Base-by-base conservation (phyloP, 805 yeast species). In the Sporopachydermia lactativora region DNA sequence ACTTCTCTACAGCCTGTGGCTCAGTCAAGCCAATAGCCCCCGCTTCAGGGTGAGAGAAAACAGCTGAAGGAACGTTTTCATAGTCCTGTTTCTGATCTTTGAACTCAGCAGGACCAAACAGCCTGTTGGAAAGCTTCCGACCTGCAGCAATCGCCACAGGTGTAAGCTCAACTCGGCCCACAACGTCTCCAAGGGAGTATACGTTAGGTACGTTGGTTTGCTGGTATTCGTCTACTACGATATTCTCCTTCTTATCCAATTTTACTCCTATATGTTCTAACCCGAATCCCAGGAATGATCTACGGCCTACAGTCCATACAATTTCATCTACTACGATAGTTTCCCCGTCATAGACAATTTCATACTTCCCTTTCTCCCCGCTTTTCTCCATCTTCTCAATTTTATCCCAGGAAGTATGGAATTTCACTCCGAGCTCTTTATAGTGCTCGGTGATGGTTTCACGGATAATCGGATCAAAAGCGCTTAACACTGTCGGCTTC, bases 71-170 rank as follows among this genome's bases (percentile, higher is more conserved):
- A 39, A 92, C 75, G 55, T 88, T 82, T 18, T 58, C 62, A 61
- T 79, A 92, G 58, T 86, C 96, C 59, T 83, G 84, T 57, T 88
- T 85, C 58, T 79, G 82, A 38, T 74, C 59, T 47, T 73, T 73
- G 65, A 70, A 84, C 42, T 62, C 58, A 46, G 70, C 75, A 42
- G 88, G 80, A 16, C 96, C 96, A 57, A 89, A 92, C 45, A 92
- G 64, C 58, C 99, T 75, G 66, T 89, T 88, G 18, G 96, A 75
- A 50, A 92, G 71, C 59, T 76, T 83, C 62, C 99, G 79, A 45
- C 99, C 99, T 5, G 98, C 88, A 31, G 98, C 96, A 64, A 92
- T 92, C 34, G 98, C 98, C 36, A 86, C 96, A 5, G 99, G 99
- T 2, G 99, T 92, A 52, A 92, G 72, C 66, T 92, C 97, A 37